Evolutionary conservation across 768 basidiomycete genomes (phyloP).

Genomic region (Dendrothele bispora): DNA sequence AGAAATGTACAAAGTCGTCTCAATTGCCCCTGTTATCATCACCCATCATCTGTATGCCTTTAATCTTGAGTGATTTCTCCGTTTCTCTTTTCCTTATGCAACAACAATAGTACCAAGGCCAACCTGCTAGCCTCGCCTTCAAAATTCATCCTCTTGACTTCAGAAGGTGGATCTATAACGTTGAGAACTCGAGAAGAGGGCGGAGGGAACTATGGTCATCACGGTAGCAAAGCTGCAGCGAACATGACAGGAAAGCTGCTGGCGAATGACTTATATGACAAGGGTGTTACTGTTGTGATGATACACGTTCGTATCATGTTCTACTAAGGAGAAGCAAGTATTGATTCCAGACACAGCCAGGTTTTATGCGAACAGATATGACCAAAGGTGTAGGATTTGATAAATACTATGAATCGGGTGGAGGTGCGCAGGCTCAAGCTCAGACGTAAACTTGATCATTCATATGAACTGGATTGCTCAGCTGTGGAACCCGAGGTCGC

Average conservation of each 20-base stretch:
- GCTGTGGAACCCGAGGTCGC: slow-evolving; percentile 46
- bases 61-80: not conserved
- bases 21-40: slow-evolving; percentile 42
- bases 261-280: slow-evolving; percentile 35
- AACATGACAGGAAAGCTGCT: slow-evolving; percentile 50
- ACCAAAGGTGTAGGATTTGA: slow-evolving; percentile 45
- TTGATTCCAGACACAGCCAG: slow-evolving; percentile 29
- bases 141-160: slow-evolving; percentile 43
- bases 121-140: slow-evolving; percentile 25
- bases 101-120: slow-evolving; percentile 20
- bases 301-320: slow-evolving; percentile 38
- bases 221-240: slow-evolving; percentile 46
- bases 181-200: slow-evolving; percentile 44
- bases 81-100: not conserved
- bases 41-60: slow-evolving; percentile 24
- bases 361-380: slow-evolving; percentile 49
- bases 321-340: not conserved
- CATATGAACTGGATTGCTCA: slow-evolving; percentile 11
- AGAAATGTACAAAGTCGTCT: slow-evolving; percentile 45
- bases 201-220: slow-evolving; percentile 49
- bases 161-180: slow-evolving; percentile 45
- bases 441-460: not conserved
- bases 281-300: slow-evolving; percentile 39
- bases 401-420: slow-evolving; percentile 41
- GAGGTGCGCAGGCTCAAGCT: slow-evolving; percentile 27